A percentile compares a stretch with the other conserved stretches of the same genome.
These are phyloP conservation scores for Pseudonectria buxi DNA, from an alignment of 2,329 filamentous ascomycete species.

Conservation along the genomic window DNA sequence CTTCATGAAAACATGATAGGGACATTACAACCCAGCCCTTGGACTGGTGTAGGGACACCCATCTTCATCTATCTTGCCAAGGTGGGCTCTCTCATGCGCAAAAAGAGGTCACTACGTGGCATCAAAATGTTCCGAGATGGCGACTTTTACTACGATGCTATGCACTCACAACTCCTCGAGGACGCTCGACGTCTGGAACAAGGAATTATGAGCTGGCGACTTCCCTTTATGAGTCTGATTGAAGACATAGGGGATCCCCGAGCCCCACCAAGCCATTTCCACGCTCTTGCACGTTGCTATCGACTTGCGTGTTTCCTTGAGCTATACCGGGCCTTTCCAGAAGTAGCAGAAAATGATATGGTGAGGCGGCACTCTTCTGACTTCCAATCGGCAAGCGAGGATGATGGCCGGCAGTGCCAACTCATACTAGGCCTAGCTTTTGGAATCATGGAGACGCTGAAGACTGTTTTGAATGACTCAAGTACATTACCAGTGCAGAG, in stretches of 20 bases:
- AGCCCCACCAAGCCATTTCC: conserved; percentile 4
- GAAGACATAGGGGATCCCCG: conserved; percentile 5
- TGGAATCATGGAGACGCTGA: background rate
- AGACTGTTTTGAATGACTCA: conserved; percentile 5
- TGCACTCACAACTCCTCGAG: conserved; percentile 2
- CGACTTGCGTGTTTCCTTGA: conserved; percentile 6
- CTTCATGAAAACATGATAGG: background rate
- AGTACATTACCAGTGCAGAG: conserved; percentile 7
- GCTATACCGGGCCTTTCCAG: conserved; percentile 7
- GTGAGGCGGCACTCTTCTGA: background rate
- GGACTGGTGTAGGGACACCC: conserved; percentile 9
- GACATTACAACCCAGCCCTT: conserved; percentile 6
- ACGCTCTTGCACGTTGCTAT: conserved; percentile 4
- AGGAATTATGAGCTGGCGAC: background rate
- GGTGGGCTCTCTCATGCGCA: conserved; percentile 1
- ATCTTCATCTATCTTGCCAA: conserved; percentile 6
- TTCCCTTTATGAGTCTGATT: conserved; percentile 5
- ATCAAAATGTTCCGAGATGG: conserved; percentile 3
- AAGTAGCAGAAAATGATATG: background rate
- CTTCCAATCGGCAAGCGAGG: background rate
- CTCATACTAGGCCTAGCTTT: background rate
- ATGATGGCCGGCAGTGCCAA: conserved; percentile 1
- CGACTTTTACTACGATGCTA: background rate
- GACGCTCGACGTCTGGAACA: conserved; percentile 3
- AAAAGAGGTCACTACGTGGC: conserved; percentile 2